Conservation (phyloP, 2,329 filamentous ascomycete genomes). For the Colletotrichum aenigma region DNA sequence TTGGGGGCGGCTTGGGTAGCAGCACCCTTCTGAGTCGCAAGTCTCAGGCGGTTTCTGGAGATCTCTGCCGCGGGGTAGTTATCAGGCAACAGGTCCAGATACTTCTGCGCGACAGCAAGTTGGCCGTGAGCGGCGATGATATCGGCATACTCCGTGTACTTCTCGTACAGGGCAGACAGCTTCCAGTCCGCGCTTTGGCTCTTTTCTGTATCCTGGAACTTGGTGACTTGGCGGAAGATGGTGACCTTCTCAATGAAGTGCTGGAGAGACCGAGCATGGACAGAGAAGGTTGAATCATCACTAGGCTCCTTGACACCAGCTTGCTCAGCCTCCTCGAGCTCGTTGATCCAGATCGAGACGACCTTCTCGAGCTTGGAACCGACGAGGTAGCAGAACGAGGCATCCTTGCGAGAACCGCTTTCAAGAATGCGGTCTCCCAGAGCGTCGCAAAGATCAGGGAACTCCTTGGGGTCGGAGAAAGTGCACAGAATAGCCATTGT, state of each 20-base stretch:
- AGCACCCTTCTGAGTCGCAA: constrained; percentile 72
- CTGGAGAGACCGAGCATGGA: constrained; percentile 87
- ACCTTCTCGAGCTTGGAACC: constrained; percentile 98
- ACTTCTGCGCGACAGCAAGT: constrained; percentile 84
- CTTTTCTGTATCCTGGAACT: constrained; percentile 83
- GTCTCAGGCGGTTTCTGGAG: constrained; percentile 81
- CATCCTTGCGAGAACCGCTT: constrained; percentile 79
- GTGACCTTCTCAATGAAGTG: constrained; percentile 98
- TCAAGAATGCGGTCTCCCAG: constrained; percentile 91
- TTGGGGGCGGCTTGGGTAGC: constrained; percentile 32
- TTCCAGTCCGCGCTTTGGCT: constrained; percentile 82
- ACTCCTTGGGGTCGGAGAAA: constrained; percentile 88
- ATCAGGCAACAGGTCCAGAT: constrained; percentile 83
- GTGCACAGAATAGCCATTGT: constrained; percentile 96
- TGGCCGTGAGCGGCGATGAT: constrained; percentile 91
- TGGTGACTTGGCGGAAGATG: constrained; percentile 91
- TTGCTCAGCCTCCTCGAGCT: constrained; percentile 84
- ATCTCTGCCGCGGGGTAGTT: constrained; percentile 88
- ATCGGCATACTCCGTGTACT: constrained; percentile 96
- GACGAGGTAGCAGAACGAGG: constrained; percentile 94
- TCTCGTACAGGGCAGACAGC: constrained; percentile 84
- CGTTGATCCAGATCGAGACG: constrained; percentile 89
- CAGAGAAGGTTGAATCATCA: constrained; percentile 84
- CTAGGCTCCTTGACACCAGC: constrained; percentile 71
- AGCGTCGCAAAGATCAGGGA: constrained; percentile 92